These are phyloP conservation scores for Hypoxylon rubiginosum DNA, from an alignment of 2,329 filamentous ascomycete genomes.

Conservation along the genomic window DNA sequence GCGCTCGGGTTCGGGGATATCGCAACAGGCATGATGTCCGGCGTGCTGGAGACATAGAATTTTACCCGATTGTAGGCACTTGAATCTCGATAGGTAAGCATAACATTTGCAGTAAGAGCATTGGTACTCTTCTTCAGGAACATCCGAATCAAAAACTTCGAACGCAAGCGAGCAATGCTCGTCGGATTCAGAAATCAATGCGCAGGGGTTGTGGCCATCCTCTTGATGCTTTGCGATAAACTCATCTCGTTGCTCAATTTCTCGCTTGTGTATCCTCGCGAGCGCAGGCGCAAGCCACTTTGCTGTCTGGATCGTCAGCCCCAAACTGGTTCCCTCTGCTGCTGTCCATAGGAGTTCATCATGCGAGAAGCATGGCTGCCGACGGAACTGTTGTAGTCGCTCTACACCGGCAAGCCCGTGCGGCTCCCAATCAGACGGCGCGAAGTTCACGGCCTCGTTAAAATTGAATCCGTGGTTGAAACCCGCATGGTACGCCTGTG, in stretches of 20 bases:
- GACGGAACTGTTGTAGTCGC: constrained; percentile 85
- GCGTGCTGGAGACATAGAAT: constrained; percentile 86
- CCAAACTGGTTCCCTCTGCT: constrained; percentile 79
- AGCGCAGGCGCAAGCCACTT: constrained; percentile 95
- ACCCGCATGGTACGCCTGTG: constrained; percentile 95
- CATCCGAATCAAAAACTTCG: constrained; percentile 77
- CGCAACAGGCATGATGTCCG: constrained; percentile 84
- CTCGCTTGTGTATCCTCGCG: constrained; percentile 80
- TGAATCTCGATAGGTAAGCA: constrained; percentile 90
- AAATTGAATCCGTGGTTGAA: constrained; percentile 99
- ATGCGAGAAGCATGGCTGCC: constrained; percentile 96
- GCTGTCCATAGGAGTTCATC: constrained; percentile 95
- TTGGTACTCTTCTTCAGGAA: constrained; percentile 92
- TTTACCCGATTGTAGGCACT: constrained; percentile 85
- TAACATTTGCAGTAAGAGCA: constrained; percentile 94
- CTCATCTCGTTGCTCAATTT: constrained; percentile 74
- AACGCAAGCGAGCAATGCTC: constrained; percentile 72
- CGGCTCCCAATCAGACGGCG: constrained; percentile 94
- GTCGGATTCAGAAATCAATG: constrained; percentile 61
- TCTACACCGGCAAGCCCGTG: constrained; percentile 89
- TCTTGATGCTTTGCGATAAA: constrained; percentile 77
- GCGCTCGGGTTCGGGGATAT: constrained; percentile 74
- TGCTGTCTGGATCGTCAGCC: constrained; percentile 83
- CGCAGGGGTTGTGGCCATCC: constrained; percentile 66
- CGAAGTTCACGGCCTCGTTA: constrained; percentile 99